Conservation (phyloP, 139 green algal genomes). For the Auxenochlorella pyrenoidosa region DNA sequence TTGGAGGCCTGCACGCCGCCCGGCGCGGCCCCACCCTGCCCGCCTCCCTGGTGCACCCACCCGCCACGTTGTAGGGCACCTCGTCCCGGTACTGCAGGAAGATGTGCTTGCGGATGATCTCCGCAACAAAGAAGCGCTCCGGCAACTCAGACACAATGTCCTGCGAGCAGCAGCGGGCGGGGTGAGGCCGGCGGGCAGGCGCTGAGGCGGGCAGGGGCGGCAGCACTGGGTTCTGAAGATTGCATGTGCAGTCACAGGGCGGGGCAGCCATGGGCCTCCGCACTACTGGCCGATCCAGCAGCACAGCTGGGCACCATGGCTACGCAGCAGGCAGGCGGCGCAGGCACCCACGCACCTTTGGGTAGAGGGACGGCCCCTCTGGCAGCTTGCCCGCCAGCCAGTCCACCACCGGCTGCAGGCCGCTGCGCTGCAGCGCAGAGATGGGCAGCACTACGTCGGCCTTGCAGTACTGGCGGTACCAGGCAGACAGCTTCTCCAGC, state of each 20-base stretch:
- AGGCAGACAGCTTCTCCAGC: constrained; percentile 55
- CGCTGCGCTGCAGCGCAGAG: constrained; percentile 51
- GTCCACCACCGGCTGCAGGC: constrained; percentile 62
- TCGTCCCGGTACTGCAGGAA: constrained; percentile 94
- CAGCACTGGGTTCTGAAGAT: no score
- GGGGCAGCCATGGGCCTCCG: no score
- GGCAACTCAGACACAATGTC: constrained; percentile 87
- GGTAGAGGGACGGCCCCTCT: constrained; percentile 84
- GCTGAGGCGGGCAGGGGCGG: no score
- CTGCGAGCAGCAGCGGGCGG: constrained; percentile 36
- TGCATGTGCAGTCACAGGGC: no score
- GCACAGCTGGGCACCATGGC: no score
- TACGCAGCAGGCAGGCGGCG: no score
- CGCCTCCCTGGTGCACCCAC: not conserved
- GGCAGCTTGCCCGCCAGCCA: constrained; percentile 83
- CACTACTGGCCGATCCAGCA: no score
- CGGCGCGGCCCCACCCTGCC: not conserved
- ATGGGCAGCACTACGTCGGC: constrained; percentile 50
- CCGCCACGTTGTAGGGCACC: constrained; percentile 87
- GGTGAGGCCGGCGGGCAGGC: no score
- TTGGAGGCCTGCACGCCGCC: no score
- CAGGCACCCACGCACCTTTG: constrained; percentile 59
- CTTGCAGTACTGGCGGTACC: constrained; percentile 51
- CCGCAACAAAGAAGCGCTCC: constrained; percentile 96
- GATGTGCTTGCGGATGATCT: constrained; percentile 97